A percentile compares a stretch with the other conserved stretches of the same genome.
These are phyloP conservation scores for Ustilaginoidea virens DNA, from an alignment of 2,329 filamentous ascomycete genomes.

Conservation along the genomic window DNA sequence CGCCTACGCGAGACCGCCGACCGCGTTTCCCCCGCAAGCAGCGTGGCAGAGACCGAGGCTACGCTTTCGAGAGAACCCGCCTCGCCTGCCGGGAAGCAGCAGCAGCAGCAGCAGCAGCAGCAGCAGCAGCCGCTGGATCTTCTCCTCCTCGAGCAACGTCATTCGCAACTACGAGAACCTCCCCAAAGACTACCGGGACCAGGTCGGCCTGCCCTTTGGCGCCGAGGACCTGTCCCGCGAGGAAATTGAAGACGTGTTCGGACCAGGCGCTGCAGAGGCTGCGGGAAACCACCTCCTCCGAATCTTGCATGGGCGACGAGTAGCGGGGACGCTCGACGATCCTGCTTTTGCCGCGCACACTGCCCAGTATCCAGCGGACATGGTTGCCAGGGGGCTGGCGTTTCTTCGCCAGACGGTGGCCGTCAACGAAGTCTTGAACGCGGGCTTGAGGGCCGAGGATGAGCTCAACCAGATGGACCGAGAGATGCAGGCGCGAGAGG, in stretches of 20 bases:
- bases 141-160: constrained; percentile 20
- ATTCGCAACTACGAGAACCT: constrained; percentile 41
- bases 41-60: constrained; percentile 3
- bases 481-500: constrained; percentile 12
- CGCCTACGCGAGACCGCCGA: neutral
- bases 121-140: constrained; percentile 15
- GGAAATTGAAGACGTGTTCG: constrained; percentile 35
- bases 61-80: neutral
- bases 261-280: constrained; percentile 24
- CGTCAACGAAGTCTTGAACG: constrained; percentile 45
- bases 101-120: too few relatives aligned
- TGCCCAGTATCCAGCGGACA: constrained; percentile 21
- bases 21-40: neutral
- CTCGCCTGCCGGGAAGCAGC: constrained; percentile 4
- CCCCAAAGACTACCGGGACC: constrained; percentile 41
- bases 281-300: constrained; percentile 38
- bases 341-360: constrained; percentile 35
- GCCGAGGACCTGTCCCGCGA: constrained; percentile 29
- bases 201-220: constrained; percentile 37
- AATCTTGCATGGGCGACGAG: constrained; percentile 46
- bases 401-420: constrained; percentile 39
- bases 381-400: constrained; percentile 30
- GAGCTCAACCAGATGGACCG: constrained; percentile 39
- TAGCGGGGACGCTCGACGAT: constrained; percentile 48
- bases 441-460: constrained; percentile 45